Evolutionary conservation across 2,329 filamentous ascomycete species (phyloP).

Genomic region (Rutstroemia sp.): DNA sequence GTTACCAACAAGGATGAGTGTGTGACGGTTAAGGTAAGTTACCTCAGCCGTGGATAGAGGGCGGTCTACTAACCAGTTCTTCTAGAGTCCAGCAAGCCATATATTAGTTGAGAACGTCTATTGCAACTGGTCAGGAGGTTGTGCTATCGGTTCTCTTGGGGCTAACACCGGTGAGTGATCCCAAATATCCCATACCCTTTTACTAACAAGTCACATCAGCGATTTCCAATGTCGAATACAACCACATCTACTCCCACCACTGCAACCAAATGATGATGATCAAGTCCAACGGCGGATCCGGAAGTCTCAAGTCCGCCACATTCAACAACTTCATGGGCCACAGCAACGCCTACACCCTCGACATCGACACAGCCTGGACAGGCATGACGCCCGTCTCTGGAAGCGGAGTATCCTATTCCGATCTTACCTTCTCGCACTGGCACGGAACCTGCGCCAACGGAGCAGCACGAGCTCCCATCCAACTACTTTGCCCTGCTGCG

Average conservation of each 20-base stretch:
- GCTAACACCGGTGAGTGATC: slow-evolving; percentile 31
- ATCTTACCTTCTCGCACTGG: slow-evolving; percentile 49
- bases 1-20: slow-evolving; percentile 58
- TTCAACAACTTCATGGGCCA: slow-evolving; percentile 54
- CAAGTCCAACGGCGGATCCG: slow-evolving; percentile 51
- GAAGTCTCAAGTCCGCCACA: slow-evolving; percentile 40
- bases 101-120: slow-evolving; percentile 53
- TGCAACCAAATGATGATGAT: slow-evolving; percentile 58
- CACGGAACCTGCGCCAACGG: slow-evolving; percentile 41
- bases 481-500: slow-evolving; percentile 42
- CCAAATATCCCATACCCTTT: not conserved
- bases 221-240: slow-evolving; percentile 46
- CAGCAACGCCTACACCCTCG: slow-evolving; percentile 48
- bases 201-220: slow-evolving; percentile 17
- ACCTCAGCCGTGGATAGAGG: not conserved
- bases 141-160: slow-evolving; percentile 49
- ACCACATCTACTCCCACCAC: slow-evolving; percentile 49
- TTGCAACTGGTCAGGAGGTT: slow-evolving; percentile 55
- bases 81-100: slow-evolving; percentile 45
- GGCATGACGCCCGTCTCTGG: slow-evolving; percentile 37
- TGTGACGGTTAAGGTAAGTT: slow-evolving; percentile 43
- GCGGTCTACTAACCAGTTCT: not conserved
- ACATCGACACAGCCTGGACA: slow-evolving; percentile 48
- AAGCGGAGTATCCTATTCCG: slow-evolving; percentile 42
- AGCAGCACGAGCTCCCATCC: slow-evolving; percentile 42